Base-by-base conservation (phyloP, 1,284 basidiomycete species). In the Porogramme epimiltina region DNA sequence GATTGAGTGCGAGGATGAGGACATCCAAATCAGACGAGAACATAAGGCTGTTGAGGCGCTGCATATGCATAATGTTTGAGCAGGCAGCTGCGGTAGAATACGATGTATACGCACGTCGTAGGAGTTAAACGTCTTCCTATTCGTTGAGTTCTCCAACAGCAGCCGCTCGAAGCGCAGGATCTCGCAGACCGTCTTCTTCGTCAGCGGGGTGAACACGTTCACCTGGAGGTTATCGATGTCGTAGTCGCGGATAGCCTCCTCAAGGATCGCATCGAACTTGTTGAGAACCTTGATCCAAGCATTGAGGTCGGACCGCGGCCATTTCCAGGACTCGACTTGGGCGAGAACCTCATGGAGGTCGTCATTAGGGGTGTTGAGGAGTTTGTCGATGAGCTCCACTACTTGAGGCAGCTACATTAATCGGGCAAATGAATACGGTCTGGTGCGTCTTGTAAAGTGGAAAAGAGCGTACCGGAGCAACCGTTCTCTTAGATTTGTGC, bases 101-200 rank as follows among this genome's bases (percentile, higher is more conserved):
- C 38, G 16, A 49, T 34, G 42, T 28, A 31, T 20, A 74, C 93
- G 73, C 72, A 97, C 95, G 70, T 99, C 97, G 70, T 98, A 99
- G 3, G 95, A 98, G 55, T 85, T 88, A 73, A 92, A 99, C 54
- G 95, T 90, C 78, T 98, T 99, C 66, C 97, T 81, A 68, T 97
- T 99, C 42, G 96, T 99, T 53, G 95, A 97, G 70, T 98, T 98
- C 74, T 99, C 97, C 65, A 99, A 77, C 46, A 99, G 75, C 41
- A 99, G 75, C 49, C 92, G 82, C 70, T 94, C 86, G 62, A 99
- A 96, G 60, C 86, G 80, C 52, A 99, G 80, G 57, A 99, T 88
- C 66, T 91, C 87, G 56, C 88, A 83, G 15, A 97, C 69, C 3
- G 87, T 78, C 54, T 81, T 81, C 77, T 95, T 96, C 37, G 87